Conservation (phyloP, 148 eudicot species). For the Persicaria tinctoria region DNA sequence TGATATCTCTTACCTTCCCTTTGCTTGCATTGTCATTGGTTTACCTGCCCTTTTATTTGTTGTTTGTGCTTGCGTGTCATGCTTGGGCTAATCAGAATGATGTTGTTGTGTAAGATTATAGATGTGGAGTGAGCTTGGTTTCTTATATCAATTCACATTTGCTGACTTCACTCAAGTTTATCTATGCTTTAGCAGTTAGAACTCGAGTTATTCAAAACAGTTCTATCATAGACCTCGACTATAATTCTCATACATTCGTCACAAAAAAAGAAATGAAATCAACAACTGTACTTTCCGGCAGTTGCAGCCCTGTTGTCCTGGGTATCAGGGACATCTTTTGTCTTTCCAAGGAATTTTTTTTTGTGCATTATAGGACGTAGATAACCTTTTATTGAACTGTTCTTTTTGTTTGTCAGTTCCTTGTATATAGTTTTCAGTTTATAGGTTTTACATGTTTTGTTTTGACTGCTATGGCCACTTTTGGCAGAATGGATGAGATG, state of each 20-base stretch:
- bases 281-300: background rate
- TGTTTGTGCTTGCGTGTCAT: no score
- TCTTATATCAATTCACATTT: background rate
- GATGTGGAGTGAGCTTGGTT: background rate
- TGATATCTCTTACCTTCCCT: no score
- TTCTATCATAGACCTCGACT: no score
- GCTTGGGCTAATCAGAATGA: no score
- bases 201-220: background rate
- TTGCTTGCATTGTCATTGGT: no score
- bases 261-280: no score
- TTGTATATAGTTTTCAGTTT: background rate
- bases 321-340: no score
- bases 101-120: no score
- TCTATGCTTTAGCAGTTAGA: background rate
- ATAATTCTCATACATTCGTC: no score
- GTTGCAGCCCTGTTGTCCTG: background rate
- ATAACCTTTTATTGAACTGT: background rate
- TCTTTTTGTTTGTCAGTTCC: background rate
- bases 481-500: constrained; percentile 99
- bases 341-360: background rate
- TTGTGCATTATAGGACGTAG: background rate
- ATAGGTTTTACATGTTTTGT: background rate
- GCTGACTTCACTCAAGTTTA: background rate
- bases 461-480: constrained; percentile 10
- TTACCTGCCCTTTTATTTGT: no score